phyloP scores from a whole-genome alignment of 768 basidiomycete species.

The Tulasnella sp. region DNA sequence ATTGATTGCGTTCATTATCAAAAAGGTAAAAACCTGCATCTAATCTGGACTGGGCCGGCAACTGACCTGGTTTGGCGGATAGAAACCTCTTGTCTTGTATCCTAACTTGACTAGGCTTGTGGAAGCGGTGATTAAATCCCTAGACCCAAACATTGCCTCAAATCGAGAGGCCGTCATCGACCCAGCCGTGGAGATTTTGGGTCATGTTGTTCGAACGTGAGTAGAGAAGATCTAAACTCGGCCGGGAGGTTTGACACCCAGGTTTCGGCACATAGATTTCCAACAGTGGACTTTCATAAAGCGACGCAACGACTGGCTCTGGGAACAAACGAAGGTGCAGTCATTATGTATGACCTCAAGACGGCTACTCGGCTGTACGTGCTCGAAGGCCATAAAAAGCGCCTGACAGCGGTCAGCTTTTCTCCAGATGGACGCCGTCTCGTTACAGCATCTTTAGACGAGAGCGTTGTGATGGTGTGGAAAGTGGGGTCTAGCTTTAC shows the following conservation, averaged over 20 bases:
- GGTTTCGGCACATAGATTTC: slow-evolving; percentile 53
- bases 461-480: slow-evolving; percentile 85
- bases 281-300: slow-evolving; percentile 91
- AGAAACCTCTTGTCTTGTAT: slow-evolving; percentile 83
- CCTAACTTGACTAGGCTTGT: slow-evolving; percentile 78
- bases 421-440: slow-evolving; percentile 90
- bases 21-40: slow-evolving; percentile 75
- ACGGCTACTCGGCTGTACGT: slow-evolving; percentile 93
- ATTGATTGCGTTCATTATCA: slow-evolving; percentile 86
- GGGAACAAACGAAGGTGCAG: slow-evolving; percentile 90
- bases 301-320: slow-evolving; percentile 83
- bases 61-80: not conserved
- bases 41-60: not conserved
- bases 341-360: slow-evolving; percentile 95
- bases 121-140: slow-evolving; percentile 93
- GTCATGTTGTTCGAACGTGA: slow-evolving; percentile 90
- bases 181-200: slow-evolving; percentile 89
- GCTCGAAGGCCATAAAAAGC: slow-evolving; percentile 82
- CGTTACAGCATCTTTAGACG: slow-evolving; percentile 81
- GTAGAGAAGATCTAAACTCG: slow-evolving; percentile 30
- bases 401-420: slow-evolving; percentile 80
- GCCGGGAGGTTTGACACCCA: not conserved
- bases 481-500: slow-evolving; percentile 88
- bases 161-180: slow-evolving; percentile 82
- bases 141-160: slow-evolving; percentile 81